These are phyloP conservation scores for Veloporphyrellus conicus DNA, from an alignment of 1,284 basidiomycete species.

Conservation along the genomic window DNA sequence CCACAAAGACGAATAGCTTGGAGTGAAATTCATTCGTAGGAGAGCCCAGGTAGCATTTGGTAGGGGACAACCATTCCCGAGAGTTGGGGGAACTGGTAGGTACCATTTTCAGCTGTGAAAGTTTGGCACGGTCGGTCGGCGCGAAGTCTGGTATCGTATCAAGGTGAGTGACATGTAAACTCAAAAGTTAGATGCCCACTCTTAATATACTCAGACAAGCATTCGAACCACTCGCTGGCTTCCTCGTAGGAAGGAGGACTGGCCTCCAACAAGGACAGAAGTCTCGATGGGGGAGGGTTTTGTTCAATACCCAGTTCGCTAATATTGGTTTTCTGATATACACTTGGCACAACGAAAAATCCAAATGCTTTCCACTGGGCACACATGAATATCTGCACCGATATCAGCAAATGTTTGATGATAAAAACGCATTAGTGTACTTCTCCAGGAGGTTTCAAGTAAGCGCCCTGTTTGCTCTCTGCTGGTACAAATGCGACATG, in stretches of 20 bases:
- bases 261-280: slow-evolving; percentile 60
- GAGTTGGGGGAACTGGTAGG: background rate
- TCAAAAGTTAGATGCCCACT: background rate
- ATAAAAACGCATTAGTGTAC: slow-evolving; percentile 34
- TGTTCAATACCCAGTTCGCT: slow-evolving; percentile 69
- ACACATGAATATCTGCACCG: slow-evolving; percentile 63
- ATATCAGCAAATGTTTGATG: background rate
- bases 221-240: slow-evolving; percentile 64
- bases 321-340: slow-evolving; percentile 44
- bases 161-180: background rate
- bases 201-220: background rate
- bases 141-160: slow-evolving; percentile 2
- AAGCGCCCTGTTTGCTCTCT: slow-evolving; percentile 40
- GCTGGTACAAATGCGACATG: slow-evolving; percentile 78
- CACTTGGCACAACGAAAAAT: slow-evolving; percentile 61
- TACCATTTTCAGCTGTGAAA: slow-evolving; percentile 8
- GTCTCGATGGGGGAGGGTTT: slow-evolving; percentile 61
- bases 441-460: slow-evolving; percentile 63
- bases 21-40: background rate
- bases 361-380: slow-evolving; percentile 68
- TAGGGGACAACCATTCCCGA: background rate
- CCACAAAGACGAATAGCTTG: slow-evolving; percentile 78
- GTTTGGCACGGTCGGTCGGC: background rate
- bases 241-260: slow-evolving; percentile 53
- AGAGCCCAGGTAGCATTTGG: slow-evolving; percentile 7